Percentiles rank a stretch among this genome's conserved stretches.
phyloP scores from a whole-genome alignment of 169 alveolate genomes.

The Babesia ovis region DNA sequence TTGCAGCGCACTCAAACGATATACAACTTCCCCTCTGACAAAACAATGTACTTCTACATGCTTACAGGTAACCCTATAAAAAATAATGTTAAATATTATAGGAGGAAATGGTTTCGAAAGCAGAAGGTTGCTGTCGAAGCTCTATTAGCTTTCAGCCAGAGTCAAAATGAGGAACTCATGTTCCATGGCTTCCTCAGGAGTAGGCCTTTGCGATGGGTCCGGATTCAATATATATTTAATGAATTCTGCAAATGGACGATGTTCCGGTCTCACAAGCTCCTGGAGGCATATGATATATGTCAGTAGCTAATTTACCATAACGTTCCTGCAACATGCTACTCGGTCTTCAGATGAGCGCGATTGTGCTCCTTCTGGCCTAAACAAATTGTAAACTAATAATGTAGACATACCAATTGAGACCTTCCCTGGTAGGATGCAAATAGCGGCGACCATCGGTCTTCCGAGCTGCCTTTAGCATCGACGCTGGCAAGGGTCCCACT shows the following conservation, averaged over 20 bases:
- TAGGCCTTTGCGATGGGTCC: conserved; percentile 83
- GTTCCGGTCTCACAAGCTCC: conserved; percentile 78
- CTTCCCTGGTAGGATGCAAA: conserved; percentile 47
- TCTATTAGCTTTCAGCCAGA: conserved; percentile 67
- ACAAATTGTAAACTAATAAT: not conserved
- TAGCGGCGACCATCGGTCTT: conserved; percentile 72
- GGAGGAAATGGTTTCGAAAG: conserved; percentile 82
- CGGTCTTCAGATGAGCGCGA: conserved; percentile 73
- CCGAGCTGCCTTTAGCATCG: conserved; percentile 64
- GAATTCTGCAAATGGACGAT: conserved; percentile 83
- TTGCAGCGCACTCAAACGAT: conserved; percentile 67
- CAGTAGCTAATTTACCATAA: conserved; percentile 27
- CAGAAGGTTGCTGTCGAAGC: conserved; percentile 70
- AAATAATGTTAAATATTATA: conserved; percentile 37
- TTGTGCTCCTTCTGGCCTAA: conserved; percentile 80
- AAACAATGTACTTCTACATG: conserved; percentile 79
- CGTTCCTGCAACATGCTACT: conserved; percentile 64
- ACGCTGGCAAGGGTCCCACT: conserved; percentile 71
- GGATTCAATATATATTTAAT: conserved; percentile 78
- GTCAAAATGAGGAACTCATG: conserved; percentile 80
- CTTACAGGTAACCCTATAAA: conserved; percentile 63
- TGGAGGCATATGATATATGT: not conserved
- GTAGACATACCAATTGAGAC: conserved; percentile 72
- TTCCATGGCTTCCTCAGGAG: conserved; percentile 84
- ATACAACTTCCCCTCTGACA: conserved; percentile 75